Percentiles rank a stretch among this genome's conserved stretches.
phyloP scores from a whole-genome alignment of 257 asterid genomes.

The Ilex aquifolium region DNA sequence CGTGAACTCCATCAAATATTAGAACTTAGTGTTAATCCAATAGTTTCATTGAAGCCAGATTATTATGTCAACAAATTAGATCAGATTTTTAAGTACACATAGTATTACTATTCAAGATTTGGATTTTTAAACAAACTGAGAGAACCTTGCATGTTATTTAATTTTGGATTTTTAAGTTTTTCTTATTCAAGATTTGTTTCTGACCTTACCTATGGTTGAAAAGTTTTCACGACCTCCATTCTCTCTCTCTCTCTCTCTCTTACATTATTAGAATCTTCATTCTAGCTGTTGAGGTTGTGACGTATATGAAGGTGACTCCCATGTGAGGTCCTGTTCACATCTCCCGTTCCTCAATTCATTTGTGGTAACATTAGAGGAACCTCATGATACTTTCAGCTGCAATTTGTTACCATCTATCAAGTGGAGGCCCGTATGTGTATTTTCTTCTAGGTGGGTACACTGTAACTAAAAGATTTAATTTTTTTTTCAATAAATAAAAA shows the following conservation, averaged over 20 bases:
- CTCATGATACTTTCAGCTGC: constrained; percentile 21
- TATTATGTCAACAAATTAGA: no score
- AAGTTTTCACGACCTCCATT: constrained; percentile 13
- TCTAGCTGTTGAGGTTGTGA: constrained; percentile 12
- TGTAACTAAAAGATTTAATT: no score
- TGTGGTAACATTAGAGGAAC: constrained; percentile 28
- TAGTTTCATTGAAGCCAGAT: no score
- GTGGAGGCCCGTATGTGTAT: no score
- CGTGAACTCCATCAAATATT: no score
- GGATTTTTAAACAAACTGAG: constrained; percentile 8
- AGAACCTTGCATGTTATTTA: constrained; percentile 8
- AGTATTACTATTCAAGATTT: no score
- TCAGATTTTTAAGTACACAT: no score
- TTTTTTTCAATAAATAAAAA: no score
- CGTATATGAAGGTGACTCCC: constrained; percentile 30
- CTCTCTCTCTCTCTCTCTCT: constrained; percentile 19
- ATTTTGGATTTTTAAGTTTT: constrained; percentile 1
- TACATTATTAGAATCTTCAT: constrained; percentile 8
- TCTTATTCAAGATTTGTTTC: neutral
- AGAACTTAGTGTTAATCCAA: no score
- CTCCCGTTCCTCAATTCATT: constrained; percentile 26
- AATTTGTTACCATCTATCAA: constrained; percentile 9
- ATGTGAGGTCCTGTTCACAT: constrained; percentile 34
- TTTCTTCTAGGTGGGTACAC: no score
- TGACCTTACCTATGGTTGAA: constrained; percentile 12